phyloP scores from a whole-genome alignment of 2,329 filamentous ascomycete genomes.

The Byssochlamys sp. region DNA sequence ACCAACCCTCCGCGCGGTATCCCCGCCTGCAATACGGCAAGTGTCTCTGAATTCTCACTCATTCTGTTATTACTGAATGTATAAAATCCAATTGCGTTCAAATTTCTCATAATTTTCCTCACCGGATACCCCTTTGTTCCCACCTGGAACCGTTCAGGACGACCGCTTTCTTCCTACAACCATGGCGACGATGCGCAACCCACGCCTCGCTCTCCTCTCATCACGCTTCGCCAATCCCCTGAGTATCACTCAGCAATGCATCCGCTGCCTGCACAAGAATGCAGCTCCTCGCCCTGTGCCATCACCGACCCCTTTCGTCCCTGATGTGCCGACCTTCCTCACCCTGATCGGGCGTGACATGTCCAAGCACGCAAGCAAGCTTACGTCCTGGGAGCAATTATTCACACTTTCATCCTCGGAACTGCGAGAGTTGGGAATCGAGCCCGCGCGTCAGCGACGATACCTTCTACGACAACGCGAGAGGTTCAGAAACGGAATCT shows the following conservation, averaged over 20 bases:
- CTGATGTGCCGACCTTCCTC: conserved; percentile 76
- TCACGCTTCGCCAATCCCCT: conserved; percentile 16
- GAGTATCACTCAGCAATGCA: conserved; percentile 20
- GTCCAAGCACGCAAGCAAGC: conserved; percentile 71
- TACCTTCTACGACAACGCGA: conserved; percentile 86
- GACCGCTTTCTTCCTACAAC: background rate
- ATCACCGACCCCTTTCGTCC: conserved; percentile 70
- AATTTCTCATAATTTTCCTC: background rate
- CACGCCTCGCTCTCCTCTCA: conserved; percentile 17
- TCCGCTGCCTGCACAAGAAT: conserved; percentile 35
- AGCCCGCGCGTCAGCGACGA: conserved; percentile 68
- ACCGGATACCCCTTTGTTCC: background rate
- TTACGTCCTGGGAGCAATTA: conserved; percentile 80
- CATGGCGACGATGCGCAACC: conserved; percentile 24
- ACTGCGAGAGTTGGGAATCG: conserved; percentile 73
- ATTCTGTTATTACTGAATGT: background rate
- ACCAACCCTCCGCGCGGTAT: background rate
- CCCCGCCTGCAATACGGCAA: background rate
- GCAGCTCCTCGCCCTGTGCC: conserved; percentile 45
- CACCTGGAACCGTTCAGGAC: background rate
- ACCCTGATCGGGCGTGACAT: conserved; percentile 82
- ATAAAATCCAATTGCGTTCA: background rate
- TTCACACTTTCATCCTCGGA: conserved; percentile 72
- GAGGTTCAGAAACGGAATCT: conserved; percentile 66
- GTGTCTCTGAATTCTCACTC: background rate